Base-by-base conservation (phyloP, 768 basidiomycete species). In the Leccinum obscurum region DNA sequence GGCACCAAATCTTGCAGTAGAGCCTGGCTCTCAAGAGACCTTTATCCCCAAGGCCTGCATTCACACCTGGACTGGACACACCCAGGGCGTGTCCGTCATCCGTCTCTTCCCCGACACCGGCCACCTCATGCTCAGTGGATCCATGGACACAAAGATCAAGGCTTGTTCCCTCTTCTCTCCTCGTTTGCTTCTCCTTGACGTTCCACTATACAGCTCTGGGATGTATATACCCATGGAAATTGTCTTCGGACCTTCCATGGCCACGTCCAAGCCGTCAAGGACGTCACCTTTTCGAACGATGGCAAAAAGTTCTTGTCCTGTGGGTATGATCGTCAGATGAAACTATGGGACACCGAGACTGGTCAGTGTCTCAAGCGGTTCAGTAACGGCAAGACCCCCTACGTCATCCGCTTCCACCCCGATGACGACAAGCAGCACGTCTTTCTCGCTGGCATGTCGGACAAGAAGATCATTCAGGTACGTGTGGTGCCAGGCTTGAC, bases 121-220 rank as follows among this genome's bases (percentile, higher is more conserved):
- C 0, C 97, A 99, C 76, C 81, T 99, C 13, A 74, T 99, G 59
- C 85, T 99, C 62, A 94, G 91, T 72, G 96, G 90, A 1, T 94
- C 92, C 51, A 95, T 98, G 94, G 97, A 99, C 74, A 98, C 94
- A 9, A 95, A 98, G 74, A 92, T 99, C 78, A 99, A 99, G 83
- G 95, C 89, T 71, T 26, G 79, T 51, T 8, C 6, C 17, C 28
- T 57, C 37, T 54, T 62, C 24, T 17, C 35, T 39, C 24, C 24
- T 37, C 52, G 54, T 26, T 9, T 3, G 26, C 50, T 52, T 20
- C 52, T 50, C 56, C 34, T 56, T 60, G 55, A 64, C 64, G 32
- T 28, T 4, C 10, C n/a, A 6, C 26, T 63, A 26, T 61, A n/a
- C 67, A 98, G 95, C 83, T 99, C 34, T 99, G 97, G 97, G 97